phyloP scores from a whole-genome alignment of 2,329 filamentous ascomycete genomes.

The Purpureocillium lavendulum region DNA sequence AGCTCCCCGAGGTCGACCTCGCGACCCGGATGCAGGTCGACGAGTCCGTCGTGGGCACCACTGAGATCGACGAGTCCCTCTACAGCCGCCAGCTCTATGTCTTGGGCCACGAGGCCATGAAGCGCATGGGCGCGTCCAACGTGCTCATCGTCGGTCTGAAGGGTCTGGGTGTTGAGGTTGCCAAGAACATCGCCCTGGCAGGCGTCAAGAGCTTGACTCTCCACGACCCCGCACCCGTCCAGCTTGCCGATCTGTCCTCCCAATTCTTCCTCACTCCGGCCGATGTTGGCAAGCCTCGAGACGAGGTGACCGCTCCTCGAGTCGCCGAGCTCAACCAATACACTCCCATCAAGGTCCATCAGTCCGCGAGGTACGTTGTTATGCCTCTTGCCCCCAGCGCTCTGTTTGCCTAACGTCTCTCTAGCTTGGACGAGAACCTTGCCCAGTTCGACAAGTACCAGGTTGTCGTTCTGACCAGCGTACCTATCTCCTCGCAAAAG shows the following conservation, averaged over 20 bases:
- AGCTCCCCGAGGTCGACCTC: conserved; percentile 51
- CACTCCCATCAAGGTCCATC: conserved; percentile 77
- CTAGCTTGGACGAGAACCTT: conserved; percentile 65
- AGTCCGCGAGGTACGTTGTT: conserved; percentile 39
- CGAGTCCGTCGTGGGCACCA: conserved; percentile 44
- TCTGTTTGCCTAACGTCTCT: background rate
- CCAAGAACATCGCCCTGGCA: conserved; percentile 96
- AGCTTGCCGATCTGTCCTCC: conserved; percentile 83
- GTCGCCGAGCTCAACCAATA: conserved; percentile 95
- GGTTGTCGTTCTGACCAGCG: conserved; percentile 83
- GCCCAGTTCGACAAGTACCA: conserved; percentile 84
- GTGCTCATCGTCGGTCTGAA: conserved; percentile 87
- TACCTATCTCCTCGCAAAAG: conserved; percentile 71
- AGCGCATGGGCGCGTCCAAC: conserved; percentile 95
- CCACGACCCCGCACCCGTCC: conserved; percentile 77
- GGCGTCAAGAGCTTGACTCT: conserved; percentile 96
- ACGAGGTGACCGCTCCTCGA: conserved; percentile 75
- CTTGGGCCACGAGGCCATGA: conserved; percentile 79
- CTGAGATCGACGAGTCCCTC: conserved; percentile 63
- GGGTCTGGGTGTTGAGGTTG: conserved; percentile 93
- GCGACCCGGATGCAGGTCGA: conserved; percentile 60
- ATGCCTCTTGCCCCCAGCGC: conserved; percentile 6
- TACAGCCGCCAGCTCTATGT: conserved; percentile 70
- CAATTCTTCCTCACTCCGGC: conserved; percentile 90
- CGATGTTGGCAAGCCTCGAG: conserved; percentile 89